These are phyloP conservation scores for Rhynchospora breviuscula DNA, from an alignment of 176 grass and related monocot species.

Conservation along the genomic window DNA sequence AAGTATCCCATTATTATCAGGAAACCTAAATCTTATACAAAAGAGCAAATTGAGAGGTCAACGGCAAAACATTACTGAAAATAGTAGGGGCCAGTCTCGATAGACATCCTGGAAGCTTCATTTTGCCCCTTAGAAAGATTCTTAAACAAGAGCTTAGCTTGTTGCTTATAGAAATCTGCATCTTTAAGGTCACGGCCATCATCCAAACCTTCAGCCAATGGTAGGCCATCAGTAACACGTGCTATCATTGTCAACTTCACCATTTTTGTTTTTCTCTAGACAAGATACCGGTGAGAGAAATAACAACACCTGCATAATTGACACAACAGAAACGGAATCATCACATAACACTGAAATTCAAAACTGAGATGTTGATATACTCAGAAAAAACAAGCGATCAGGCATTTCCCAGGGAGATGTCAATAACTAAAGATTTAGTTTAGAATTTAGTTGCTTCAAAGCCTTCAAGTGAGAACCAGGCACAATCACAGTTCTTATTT, in stretches of 20 bases:
- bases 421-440: too few species aligned
- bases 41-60: not conserved
- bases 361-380: not conserved
- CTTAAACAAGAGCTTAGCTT: slow-evolving; percentile 97
- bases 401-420: not conserved
- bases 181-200: slow-evolving; percentile 82
- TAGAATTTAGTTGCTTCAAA: not conserved
- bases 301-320: not conserved
- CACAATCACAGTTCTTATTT: too few species aligned
- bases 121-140: slow-evolving; percentile 85
- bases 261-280: slow-evolving; percentile 35
- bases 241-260: slow-evolving; percentile 99
- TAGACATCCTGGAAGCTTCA: slow-evolving; percentile 95
- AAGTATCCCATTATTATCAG: not conserved
- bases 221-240: slow-evolving; percentile 88
- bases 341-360: not conserved
- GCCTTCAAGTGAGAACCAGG: not conserved
- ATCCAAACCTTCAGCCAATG: slow-evolving; percentile 84
- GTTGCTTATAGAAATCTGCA: slow-evolving; percentile 91
- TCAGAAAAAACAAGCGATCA: not conserved
- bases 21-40: not conserved
- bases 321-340: not conserved
- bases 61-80: slow-evolving; percentile 81
- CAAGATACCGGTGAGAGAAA: not conserved
- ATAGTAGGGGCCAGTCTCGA: slow-evolving; percentile 83